A percentile compares a stretch with the other conserved stretches of the same genome.
Evolutionary conservation across 164 flowering plant species (phyloP).

Genomic region (Berberis thunbergii): DNA sequence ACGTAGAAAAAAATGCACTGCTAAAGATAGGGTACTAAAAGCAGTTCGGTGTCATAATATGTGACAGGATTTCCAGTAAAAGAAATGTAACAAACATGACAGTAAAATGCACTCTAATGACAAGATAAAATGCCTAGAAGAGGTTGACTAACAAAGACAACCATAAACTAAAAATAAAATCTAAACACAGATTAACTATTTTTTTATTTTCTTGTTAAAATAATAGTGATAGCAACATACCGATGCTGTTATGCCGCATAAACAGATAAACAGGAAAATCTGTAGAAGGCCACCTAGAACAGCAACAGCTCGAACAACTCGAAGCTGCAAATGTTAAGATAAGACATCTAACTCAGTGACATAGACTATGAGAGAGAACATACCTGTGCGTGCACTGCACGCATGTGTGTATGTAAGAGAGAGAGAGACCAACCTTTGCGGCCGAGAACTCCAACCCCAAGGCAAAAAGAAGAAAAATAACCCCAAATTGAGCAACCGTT

Average conservation of each 20-base stretch:
- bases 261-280: constrained; percentile 85
- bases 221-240: constrained; percentile 33
- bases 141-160: too few species aligned
- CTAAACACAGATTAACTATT: too few species aligned
- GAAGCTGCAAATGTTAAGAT: constrained; percentile 50
- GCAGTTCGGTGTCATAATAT: too few species aligned
- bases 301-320: constrained; percentile 96
- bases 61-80: too few species aligned
- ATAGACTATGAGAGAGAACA: neutral
- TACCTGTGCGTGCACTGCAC: neutral
- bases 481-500: constrained; percentile 99
- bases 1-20: too few species aligned
- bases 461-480: constrained; percentile 95
- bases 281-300: constrained; percentile 88
- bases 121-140: too few species aligned
- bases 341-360: constrained; percentile 1
- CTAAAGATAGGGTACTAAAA: too few species aligned
- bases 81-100: too few species aligned
- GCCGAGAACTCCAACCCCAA: constrained; percentile 91
- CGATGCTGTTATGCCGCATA: constrained; percentile 79
- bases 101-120: too few species aligned
- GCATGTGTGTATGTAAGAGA: neutral
- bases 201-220: too few species aligned
- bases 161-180: too few species aligned
- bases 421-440: constrained; percentile 49